A percentile compares a stretch with the other conserved stretches of the same genome.
Conservation (phyloP, 2,329 filamentous ascomycete species). For the Diaporthe velutina region DNA sequence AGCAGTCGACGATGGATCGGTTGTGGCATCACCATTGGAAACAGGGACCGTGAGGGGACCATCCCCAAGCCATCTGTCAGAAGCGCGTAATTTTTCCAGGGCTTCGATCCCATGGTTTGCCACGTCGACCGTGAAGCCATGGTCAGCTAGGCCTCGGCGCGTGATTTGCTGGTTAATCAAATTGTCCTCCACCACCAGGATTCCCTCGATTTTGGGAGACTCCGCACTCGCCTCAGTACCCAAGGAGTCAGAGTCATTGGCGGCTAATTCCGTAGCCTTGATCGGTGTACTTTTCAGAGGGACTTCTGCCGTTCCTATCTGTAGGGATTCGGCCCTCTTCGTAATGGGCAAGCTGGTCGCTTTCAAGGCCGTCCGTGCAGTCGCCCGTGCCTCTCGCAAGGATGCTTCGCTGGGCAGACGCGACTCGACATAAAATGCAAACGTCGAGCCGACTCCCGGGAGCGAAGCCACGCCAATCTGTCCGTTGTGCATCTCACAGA, state of each 20-base stretch:
- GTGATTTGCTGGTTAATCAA: conserved; percentile 71
- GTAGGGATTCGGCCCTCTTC: conserved; percentile 38
- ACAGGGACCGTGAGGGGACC: conserved; percentile 17
- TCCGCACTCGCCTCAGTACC: conserved; percentile 30
- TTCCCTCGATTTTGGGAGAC: conserved; percentile 51
- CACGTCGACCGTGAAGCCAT: conserved; percentile 64
- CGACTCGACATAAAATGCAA: conserved; percentile 80
- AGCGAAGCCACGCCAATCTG: conserved; percentile 82
- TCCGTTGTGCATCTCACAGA: conserved; percentile 86
- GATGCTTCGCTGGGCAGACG: conserved; percentile 56
- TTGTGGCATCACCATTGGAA: conserved; percentile 25
- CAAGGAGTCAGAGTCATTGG: conserved; percentile 15
- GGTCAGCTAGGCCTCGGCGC: conserved; percentile 62
- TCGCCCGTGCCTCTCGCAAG: conserved; percentile 55
- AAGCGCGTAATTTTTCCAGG: conserved; percentile 54
- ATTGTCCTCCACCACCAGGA: conserved; percentile 73
- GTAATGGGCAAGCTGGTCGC: conserved; percentile 42
- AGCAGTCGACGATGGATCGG: not conserved
- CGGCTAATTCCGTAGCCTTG: conserved; percentile 16
- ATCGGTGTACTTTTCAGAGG: conserved; percentile 38
- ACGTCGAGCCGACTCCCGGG: conserved; percentile 78
- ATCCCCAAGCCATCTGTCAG: conserved; percentile 43
- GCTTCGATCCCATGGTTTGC: conserved; percentile 58
- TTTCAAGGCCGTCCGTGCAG: conserved; percentile 50
- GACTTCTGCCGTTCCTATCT: conserved; percentile 39